phyloP scores from a whole-genome alignment of 495 filamentous ascomycete species.

The Podospora didyma region DNA sequence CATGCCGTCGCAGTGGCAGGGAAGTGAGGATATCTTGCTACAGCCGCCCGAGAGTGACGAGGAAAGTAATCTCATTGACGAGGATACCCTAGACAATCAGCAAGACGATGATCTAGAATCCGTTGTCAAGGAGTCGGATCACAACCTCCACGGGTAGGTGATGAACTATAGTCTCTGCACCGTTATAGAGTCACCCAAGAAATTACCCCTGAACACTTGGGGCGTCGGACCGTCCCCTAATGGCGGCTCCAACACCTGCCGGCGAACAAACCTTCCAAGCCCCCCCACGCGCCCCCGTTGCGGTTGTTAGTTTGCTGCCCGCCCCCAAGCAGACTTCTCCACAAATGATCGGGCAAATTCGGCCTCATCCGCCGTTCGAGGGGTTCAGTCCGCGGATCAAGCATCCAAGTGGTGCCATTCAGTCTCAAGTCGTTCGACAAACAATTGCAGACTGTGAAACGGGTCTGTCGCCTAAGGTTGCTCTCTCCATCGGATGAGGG shows the following conservation, averaged over 20 bases:
- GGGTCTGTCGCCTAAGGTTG: too few species aligned
- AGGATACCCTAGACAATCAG: not conserved
- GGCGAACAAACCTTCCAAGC: not conserved
- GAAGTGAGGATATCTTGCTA: conserved; percentile 47
- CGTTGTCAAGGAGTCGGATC: not conserved
- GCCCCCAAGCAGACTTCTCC: not conserved
- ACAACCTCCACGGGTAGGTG: not conserved
- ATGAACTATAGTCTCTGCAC: too few species aligned
- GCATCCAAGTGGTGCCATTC: not conserved
- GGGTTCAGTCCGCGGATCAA: not conserved
- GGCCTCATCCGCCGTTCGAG: not conserved
- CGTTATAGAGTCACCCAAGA: not conserved
- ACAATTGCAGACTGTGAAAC: not conserved
- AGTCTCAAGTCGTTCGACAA: not conserved
- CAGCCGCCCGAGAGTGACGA: conserved; percentile 27
- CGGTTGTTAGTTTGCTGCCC: too few species aligned
- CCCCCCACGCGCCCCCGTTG: not conserved
- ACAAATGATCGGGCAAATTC: not conserved
- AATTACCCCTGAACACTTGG: not conserved
- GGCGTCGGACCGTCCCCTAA: not conserved
- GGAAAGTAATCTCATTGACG: conserved; percentile 9
- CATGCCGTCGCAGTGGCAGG: conserved; percentile 49
- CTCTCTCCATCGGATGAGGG: too few species aligned
- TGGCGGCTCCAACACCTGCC: not conserved
- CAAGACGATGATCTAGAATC: not conserved